Base-by-base conservation (phyloP, 345 rosid species). In the thale cress (Arabidopsis thaliana) region DNA sequence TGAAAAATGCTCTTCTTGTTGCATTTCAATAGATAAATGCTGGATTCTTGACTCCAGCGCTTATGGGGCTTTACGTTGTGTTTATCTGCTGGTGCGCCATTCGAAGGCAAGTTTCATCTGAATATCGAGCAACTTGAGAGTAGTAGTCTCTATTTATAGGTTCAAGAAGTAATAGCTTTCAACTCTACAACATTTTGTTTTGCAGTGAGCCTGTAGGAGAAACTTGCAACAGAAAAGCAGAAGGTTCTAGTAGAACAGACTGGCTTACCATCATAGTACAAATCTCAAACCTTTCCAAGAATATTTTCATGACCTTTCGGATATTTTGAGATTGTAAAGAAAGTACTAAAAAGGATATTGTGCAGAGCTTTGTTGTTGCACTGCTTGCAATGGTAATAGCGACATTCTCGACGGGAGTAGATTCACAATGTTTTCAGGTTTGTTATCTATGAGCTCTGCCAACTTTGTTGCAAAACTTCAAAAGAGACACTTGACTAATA, bases 41-140 rank as follows among this genome's bases (percentile, higher is more conserved):
- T 5, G 93, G 97, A 40, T 82, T 82, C 85, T 84, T 94, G 83
- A 78, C 94, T 79, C 95, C 95, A 0, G 96, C 93, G 22, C 87
- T 94, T 62, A 94, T 94, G 97, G 97, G 98, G 41, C 92, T 94
- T 28, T 94, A 94, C 71, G 80, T 89, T 38, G 87, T 91, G 25
- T 94, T 87, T 67, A 87, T 94, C 50, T 94, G 98, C 79, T 94
- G 97, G 98, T 89, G 98, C 71, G 98, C 97, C 53, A 90, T 91
- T 55, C 78, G 97, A 76, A 94, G 98, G 97, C 67, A 85, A 44
- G 72, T 24, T 64, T 22, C 62, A 30, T 40, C 58, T n/a, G 2
- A 16, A 34, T 0, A 51, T 51, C 1, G 13, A 52, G 24, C 16
- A 52, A n/a, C 14, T 50, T 2, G 4, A 33, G 36, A 0, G 22